Evolutionary conservation across 768 basidiomycete genomes (phyloP), one percentile per base, ranked within the genome.

Genomic region (Suillus americanus): DNA sequence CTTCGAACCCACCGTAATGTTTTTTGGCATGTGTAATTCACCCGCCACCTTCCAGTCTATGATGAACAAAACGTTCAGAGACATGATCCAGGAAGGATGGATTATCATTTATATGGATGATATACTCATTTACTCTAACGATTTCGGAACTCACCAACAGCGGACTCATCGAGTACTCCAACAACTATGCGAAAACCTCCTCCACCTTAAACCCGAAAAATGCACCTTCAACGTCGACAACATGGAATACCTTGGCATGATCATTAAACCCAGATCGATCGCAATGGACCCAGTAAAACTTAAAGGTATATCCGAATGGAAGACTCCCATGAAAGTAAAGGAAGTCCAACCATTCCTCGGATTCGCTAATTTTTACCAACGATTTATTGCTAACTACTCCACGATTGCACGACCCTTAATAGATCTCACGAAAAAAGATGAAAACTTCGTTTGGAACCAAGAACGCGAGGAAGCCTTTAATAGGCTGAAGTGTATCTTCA

Each of bases 341-440:
- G 43, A 45, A n/a, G 43, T 45, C 8, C 8, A 9, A 23, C 23
- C 46, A 5, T 78, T 78, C 62, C 43, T 78, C 0, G 72, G 74
- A 1, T 74, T 77, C 23, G 62, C 60, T 6, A 77, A 76, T 62
- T 77, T 77, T 59, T 77, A 77, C 55, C 40, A 71, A 2, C 65
- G 63, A 0, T 78, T 78, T 60, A 76, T 78, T 16, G 48, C 64
- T 7, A 60, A 69, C 18, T 81, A 70, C 63, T 68, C 76, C 0
- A 20, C 62, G 0, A 69, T 77, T 18, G 70, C 71, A 1, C 13
- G 55, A 67, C 69, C 64, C 23, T 66, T 75, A 0, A 76, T 71
- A 18, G 57, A 71, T 0, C 66, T 81, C 0, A 71, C 74, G 1
- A 63, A 68, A 25, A 79, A 79, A 64, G 53, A 62, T 25, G 28